Base-by-base conservation (phyloP, 352 stramenopile species). In the Phytophthora ramorum region DNA sequence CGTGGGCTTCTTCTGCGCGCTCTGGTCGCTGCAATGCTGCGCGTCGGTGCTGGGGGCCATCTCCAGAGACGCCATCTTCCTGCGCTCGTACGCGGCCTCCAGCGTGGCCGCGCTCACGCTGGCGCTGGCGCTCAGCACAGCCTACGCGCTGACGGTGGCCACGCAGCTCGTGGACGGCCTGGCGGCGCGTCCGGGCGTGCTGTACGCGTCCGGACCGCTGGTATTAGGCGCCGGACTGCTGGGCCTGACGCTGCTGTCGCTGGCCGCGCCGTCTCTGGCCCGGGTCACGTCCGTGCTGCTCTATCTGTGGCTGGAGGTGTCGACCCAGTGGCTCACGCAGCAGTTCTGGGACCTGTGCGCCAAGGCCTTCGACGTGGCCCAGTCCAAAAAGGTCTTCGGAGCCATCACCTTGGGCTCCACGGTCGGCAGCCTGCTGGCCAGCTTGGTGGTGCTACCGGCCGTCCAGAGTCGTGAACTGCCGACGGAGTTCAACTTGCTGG, bases 291-390 rank as follows among this genome's bases (percentile, higher is more conserved):
- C 80, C 13, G 85, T 94, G 5, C 60, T 70, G 55, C 79, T 95
- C 28, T 96, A 96, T 71, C 81, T 92, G 20, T 93, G 86, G 85
- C 70, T 94, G 37, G 88, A 96, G 47, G 75, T 96, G 17, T 71
- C 87, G 10, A 59, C 75, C 38, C 86, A 95, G 65, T 69, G 92
- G 60, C 72, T 96, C 38, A 88, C 78, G 14, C 85, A 92, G 37
- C 86, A 96, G 67, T 96, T 96, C 70, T 96, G 88, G 88, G 88
- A 96, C 57, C 66, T 95, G 10, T 96, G 88, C 45, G 83, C 87
- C 22, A 89, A 89, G 52, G 78, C 76, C 0, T 96, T 96, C 56
- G 83, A 91, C 48, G 85, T 96, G 20, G 76, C 83, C 10, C 71
- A 94, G 63, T 91, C 85, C 7, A 96, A 96, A 47, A 91, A 91